Evolutionary conservation across 2,329 filamentous ascomycete genomes (phyloP), one percentile per base, ranked within the genome.

Genomic region (Venturia effusa): DNA sequence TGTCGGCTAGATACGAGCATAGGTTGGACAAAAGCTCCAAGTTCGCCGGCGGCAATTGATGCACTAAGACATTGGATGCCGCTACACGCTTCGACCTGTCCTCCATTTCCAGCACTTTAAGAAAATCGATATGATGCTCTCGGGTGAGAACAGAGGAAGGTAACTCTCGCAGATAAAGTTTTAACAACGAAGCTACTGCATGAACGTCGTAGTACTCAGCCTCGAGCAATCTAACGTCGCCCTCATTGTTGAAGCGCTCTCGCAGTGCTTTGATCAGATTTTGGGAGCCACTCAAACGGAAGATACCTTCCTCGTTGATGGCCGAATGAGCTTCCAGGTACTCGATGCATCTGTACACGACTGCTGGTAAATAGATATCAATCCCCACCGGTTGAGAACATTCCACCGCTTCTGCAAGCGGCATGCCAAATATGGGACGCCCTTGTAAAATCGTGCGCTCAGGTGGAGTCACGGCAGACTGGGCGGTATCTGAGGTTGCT

Each of bases 211-310:
- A 91, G 73, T 93, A 95, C 65, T 90, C 86, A 61, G 88, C 88
- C 65, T 93, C 92, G 32, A 97, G 75, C 61, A 99, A 81, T 72
- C 96, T 91, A 68, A 99, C 84, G 72, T 99, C 94, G 57, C 92
- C 88, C 78, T 99, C 92, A 4, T 77, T 86, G 74, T 99, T 97
- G 79, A 99, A 99, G 2, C 92, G 87, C 73, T 97, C 93, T 66
- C 89, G 89, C 54, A 99, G 82, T 64, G 86, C 86, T 75, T 93
- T 96, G 76, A 99, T 96, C 61, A 96, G 88, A 63, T 95, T 84
- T 72, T 96, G 97, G 0, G 93, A 97, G n/a, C 94, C 94, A 74
- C 92, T 97, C 51, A 99, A 81, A 61, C 94, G 87, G 81, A 99
- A 99, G 51, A 99, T 96, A 54, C 94, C 94, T 75, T 99, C 94